Evolutionary conservation across 2,329 filamentous ascomycete genomes (phyloP).

Genomic region (Alternaria gansuensis): DNA sequence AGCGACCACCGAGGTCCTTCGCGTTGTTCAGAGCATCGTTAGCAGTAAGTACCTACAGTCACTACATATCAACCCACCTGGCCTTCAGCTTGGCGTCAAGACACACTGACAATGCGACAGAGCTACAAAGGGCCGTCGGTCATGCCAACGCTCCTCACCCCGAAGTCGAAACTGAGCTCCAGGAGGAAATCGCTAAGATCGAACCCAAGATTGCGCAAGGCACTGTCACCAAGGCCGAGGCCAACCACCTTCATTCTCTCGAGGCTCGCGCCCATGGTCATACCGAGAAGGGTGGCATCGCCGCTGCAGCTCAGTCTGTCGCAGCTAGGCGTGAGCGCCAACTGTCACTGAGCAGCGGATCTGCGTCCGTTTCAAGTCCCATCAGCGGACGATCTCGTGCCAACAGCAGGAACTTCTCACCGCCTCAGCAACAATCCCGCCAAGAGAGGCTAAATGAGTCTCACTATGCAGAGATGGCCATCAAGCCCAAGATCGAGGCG

Average conservation of each 20-base stretch:
- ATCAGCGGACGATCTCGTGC: slow-evolving; percentile 18
- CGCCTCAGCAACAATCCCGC: slow-evolving; percentile 41
- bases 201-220: slow-evolving; percentile 46
- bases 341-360: slow-evolving; percentile 27
- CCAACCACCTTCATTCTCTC: slow-evolving; percentile 54
- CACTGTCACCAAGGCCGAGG: slow-evolving; percentile 53
- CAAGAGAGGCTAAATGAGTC: slow-evolving; percentile 46
- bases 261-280: slow-evolving; percentile 52
- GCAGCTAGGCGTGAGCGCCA: slow-evolving; percentile 43
- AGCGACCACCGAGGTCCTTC: slow-evolving; percentile 42
- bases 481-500: slow-evolving; percentile 47
- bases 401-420: slow-evolving; percentile 24
- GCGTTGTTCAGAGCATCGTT: slow-evolving; percentile 38
- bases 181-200: slow-evolving; percentile 44
- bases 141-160: slow-evolving; percentile 39
- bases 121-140: slow-evolving; percentile 44
- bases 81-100: background rate
- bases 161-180: slow-evolving; percentile 43
- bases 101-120: slow-evolving; percentile 28
- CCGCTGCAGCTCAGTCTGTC: slow-evolving; percentile 53
- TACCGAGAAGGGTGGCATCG: slow-evolving; percentile 49
- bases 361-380: slow-evolving; percentile 9
- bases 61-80: background rate
- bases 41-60: slow-evolving; percentile 36
- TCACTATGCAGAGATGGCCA: slow-evolving; percentile 38